Base-by-base conservation (phyloP, 225 moss, liverwort and hornwort species). In the Marchantia paleacea region DNA sequence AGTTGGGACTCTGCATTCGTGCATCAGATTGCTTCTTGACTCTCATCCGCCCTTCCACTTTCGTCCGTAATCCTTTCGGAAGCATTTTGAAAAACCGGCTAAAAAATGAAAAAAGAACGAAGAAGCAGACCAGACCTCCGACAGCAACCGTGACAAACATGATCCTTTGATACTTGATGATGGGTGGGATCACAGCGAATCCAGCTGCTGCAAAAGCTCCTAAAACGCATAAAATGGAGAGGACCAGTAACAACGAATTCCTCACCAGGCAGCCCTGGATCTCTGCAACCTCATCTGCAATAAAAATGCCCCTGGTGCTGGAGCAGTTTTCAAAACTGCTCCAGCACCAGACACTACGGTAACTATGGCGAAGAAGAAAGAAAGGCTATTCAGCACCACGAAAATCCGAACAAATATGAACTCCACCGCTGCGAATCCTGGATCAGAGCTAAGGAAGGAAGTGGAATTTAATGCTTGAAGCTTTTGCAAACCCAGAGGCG, bases 141-240 rank as follows among this genome's bases (percentile, higher is more conserved):
- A 80, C 16, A n/a, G 18, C 14, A 26, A 69, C 51, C n/a, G 84
- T 80, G 25, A 63, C 15, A 18, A 57, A 50, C 80, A 80, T 84
- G 10, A 12, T 76, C 24, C 2, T 69, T 7, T 49, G 18, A 20
- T 24, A 80, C 7, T 62, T 24, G 0, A 25, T 12, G 11, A 69
- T 39, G 15, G 76, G 58, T 8, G 84, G 69, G 9, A 76, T 49
- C 7, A 63, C 39, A 48, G 82, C 82, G 58, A 85, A 57, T 28
- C 82, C 85, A 13, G 85, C 79, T 30, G 82, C 69, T 19, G 67
- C 60, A 61, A 85, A 85, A 5, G 79, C 75, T 31, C 79, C 75
- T 0, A 82, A 16, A 4, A 82, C 82, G 48, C 28, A 76, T 12
- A 66, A 16, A 14, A 82, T 78, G 1, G 64, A 85, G n/a, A 77